phyloP scores from a whole-genome alignment of 2,329 filamentous ascomycete species.

The Fusarium sp. region DNA sequence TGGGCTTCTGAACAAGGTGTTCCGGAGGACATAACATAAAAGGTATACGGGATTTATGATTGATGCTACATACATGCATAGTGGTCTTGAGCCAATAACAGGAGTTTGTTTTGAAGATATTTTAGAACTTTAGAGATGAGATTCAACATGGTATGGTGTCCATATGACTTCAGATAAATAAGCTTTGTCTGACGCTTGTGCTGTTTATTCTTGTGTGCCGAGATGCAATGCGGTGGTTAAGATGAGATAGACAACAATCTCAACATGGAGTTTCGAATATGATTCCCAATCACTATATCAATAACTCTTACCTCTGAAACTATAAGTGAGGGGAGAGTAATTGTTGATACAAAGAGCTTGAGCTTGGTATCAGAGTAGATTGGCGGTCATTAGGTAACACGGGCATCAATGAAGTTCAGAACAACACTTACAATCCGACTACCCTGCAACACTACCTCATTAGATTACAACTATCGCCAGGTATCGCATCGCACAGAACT shows the following conservation, averaged over 20 bases:
- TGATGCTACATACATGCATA: slow-evolving; percentile 14
- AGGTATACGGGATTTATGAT: slow-evolving; percentile 2
- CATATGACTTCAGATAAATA: neutral
- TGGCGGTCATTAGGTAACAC: no score
- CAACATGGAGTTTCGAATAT: neutral
- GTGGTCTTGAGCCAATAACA: neutral
- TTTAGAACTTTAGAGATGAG: neutral
- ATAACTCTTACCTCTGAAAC: neutral
- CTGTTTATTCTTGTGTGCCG: neutral
- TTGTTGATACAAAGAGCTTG: no score
- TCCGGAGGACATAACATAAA: slow-evolving; percentile 46
- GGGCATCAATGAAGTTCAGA: neutral
- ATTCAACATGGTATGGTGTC: neutral
- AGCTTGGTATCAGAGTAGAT: no score
- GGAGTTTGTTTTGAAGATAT: slow-evolving; percentile 8
- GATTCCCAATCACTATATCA: neutral
- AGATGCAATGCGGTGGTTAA: neutral
- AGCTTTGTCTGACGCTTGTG: neutral
- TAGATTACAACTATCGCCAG: neutral
- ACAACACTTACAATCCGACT: neutral
- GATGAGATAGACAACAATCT: neutral
- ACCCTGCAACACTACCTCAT: neutral
- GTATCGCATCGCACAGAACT: neutral
- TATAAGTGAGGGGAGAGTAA: no score
- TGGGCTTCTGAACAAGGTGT: slow-evolving; percentile 54